Base-by-base conservation (phyloP, 495 filamentous ascomycete genomes). In the Podospora pseudocomata region DNA sequence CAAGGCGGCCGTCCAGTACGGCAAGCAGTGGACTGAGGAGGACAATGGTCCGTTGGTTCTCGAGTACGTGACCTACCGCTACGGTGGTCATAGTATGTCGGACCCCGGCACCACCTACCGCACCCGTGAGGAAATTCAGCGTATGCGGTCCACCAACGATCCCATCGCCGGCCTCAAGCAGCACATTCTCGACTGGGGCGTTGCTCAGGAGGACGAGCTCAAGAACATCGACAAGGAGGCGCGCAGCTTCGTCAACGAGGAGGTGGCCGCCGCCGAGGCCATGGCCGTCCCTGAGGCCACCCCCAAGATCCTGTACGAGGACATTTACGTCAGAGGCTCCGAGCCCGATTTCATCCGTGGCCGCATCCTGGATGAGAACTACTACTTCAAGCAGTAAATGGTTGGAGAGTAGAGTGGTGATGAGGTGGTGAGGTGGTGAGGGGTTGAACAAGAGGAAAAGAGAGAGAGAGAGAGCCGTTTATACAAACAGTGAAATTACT, bases 41-140 rank as follows among this genome's bases (percentile, higher is more conserved):
- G 93, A 90, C 77, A 91, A 96, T 73, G 93, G 96, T 53, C 95
- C 95, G 63, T 84, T 99, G 63, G 96, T 99, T 75, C 88, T 96
- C 80, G 95, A 99, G 83, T 99, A 96, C 81, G 94, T 99, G 77
- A 99, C 95, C 74, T 99, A 99, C 89, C 90, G 95, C 68, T 99
- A 99, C 80, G 95, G 95, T 77, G 95, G 95, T 60, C 95, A 99
- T 89, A 96, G 92, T 78, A 99, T 99, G 95, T 96, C 92, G 78
- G 95, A 99, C 80, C 95, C 95, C 66, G 95, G 95, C 79, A 99
- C 95, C 77, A 99, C 95, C 71, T 99, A 99, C 88, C 91, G 95
- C 76, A 97, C 93, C 73, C 94, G 95, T 80, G 95, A 99, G 83
- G 95, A 99, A 83, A 96, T 99, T 78, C 94, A 97, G 85, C 92